Conservation (phyloP, 1,139 yeast species). For the Pichiaceae sp. region DNA sequence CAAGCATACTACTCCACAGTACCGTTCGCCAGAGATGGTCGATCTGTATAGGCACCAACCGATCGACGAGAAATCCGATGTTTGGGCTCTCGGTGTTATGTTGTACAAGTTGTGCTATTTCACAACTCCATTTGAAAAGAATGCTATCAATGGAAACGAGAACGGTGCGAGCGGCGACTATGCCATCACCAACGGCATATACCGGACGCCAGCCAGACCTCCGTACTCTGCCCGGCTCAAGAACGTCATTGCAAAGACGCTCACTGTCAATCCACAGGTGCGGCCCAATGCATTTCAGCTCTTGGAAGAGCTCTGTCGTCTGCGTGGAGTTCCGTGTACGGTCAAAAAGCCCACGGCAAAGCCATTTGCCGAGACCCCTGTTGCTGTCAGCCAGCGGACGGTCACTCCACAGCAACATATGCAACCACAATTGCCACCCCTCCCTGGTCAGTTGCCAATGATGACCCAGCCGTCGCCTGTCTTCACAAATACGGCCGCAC, state of each 20-base stretch:
- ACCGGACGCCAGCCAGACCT: slow-evolving; percentile 50
- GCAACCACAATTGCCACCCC: neutral
- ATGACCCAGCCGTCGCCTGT: neutral
- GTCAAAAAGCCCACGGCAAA: neutral
- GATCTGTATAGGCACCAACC: slow-evolving; percentile 80
- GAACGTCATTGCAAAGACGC: slow-evolving; percentile 54
- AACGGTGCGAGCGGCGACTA: slow-evolving; percentile 43
- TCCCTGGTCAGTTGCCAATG: neutral
- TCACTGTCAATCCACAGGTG: slow-evolving; percentile 45
- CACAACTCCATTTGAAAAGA: slow-evolving; percentile 85
- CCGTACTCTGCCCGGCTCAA: slow-evolving; percentile 53
- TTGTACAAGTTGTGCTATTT: slow-evolving; percentile 87
- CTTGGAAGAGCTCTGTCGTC: slow-evolving; percentile 54
- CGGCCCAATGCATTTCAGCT: slow-evolving; percentile 69
- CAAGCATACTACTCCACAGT: slow-evolving; percentile 95
- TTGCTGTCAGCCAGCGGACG: neutral
- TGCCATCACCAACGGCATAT: slow-evolving; percentile 63
- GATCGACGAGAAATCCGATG: slow-evolving; percentile 88
- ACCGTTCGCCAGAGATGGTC: slow-evolving; percentile 94
- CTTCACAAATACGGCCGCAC: neutral
- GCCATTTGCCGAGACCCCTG: neutral
- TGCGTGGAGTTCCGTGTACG: slow-evolving; percentile 38
- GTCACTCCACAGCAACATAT: neutral
- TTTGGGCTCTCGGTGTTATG: slow-evolving; percentile 94
- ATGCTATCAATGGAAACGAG: slow-evolving; percentile 25